These are phyloP conservation scores for Botrytis aclada DNA, from an alignment of 2,329 filamentous ascomycete genomes.

Conservation along the genomic window DNA sequence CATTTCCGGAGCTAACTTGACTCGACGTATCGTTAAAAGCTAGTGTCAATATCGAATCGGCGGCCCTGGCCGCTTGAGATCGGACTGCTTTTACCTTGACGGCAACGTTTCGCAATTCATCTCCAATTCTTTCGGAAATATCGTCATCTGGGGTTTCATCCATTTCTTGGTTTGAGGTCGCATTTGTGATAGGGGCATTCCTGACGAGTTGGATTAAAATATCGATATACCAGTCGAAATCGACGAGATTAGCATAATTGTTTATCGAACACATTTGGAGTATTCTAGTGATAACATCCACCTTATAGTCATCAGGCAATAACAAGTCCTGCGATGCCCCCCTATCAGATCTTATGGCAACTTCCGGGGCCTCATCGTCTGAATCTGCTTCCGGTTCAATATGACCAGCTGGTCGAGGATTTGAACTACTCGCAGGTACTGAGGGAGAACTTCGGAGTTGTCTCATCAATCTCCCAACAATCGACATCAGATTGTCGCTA, in stretches of 20 bases:
- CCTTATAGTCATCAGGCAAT: slow-evolving; percentile 81
- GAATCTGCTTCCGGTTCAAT: slow-evolving; percentile 44
- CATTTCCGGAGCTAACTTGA: slow-evolving; percentile 55
- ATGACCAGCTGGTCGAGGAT: slow-evolving; percentile 45
- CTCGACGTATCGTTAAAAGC: slow-evolving; percentile 53
- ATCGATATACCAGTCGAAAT: slow-evolving; percentile 98
- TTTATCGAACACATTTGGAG: slow-evolving; percentile 85
- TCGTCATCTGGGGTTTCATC: slow-evolving; percentile 33
- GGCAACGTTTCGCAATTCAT: slow-evolving; percentile 83
- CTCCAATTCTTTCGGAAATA: slow-evolving; percentile 71
- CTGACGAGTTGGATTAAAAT: slow-evolving; percentile 81
- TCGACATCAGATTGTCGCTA: slow-evolving; percentile 75
- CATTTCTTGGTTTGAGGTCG: slow-evolving; percentile 25
- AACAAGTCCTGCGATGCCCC: slow-evolving; percentile 53
- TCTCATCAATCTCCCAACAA: slow-evolving; percentile 82
- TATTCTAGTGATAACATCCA: slow-evolving; percentile 78
- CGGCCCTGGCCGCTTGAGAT: slow-evolving; percentile 74
- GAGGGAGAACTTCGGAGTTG: slow-evolving; percentile 71
- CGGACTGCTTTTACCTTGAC: slow-evolving; percentile 87
- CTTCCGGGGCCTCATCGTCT: slow-evolving; percentile 56
- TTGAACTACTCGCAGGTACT: slow-evolving; percentile 44
- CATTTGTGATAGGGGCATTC: slow-evolving; percentile 55
- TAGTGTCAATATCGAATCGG: slow-evolving; percentile 68
- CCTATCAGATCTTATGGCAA: slow-evolving; percentile 48
- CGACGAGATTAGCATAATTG: slow-evolving; percentile 79